Evolutionary conservation across 1,139 yeast species (phyloP).

Genomic region (Kurtzmaniella quercitrusa): DNA sequence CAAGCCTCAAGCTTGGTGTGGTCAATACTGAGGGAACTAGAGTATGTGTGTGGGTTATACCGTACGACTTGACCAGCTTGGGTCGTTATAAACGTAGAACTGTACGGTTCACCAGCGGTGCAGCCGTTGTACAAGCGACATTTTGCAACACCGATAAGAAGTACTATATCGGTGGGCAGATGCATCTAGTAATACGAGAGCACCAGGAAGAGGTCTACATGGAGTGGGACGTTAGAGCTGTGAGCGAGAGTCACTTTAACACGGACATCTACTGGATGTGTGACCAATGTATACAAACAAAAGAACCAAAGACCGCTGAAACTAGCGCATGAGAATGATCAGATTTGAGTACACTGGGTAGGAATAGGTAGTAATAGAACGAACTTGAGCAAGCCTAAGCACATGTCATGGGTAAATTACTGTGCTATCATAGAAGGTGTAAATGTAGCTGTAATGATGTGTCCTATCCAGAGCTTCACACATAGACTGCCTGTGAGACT

Average conservation of each 20-base stretch:
- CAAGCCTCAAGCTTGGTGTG: slow-evolving; percentile 2
- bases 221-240: slow-evolving; percentile 2
- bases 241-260: slow-evolving; percentile 5
- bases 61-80: slow-evolving; percentile 4
- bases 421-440: no score
- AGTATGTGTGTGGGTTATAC: slow-evolving; percentile 5
- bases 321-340: no score
- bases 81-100: neutral
- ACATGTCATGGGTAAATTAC: no score
- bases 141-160: slow-evolving; percentile 1
- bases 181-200: slow-evolving; percentile 3
- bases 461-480: no score
- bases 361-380: no score
- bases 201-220: slow-evolving; percentile 2
- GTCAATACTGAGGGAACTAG: slow-evolving; percentile 6
- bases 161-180: slow-evolving; percentile 3
- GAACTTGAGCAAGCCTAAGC: no score
- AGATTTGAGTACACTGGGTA: no score
- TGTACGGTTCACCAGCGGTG: slow-evolving; percentile 2
- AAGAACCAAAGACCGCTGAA: no score
- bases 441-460: no score
- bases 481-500: no score
- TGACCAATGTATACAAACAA: slow-evolving; percentile 1
- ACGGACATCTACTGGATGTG: slow-evolving; percentile 1
- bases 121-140: slow-evolving; percentile 4